Evolutionary conservation across 192 early-diverging fungal species (phyloP).

Genomic region (Umbelopsis sp.): DNA sequence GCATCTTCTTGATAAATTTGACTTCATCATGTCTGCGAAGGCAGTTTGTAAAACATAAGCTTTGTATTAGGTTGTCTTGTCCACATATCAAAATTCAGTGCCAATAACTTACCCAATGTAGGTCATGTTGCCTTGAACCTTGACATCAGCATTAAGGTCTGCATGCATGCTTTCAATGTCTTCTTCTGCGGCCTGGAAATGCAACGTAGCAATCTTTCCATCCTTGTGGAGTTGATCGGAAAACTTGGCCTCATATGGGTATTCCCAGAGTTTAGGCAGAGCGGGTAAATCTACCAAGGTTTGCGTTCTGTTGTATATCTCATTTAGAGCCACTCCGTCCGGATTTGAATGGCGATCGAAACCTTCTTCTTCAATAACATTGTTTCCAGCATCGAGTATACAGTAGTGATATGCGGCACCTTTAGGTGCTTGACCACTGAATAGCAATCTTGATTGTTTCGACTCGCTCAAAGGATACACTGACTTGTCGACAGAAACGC

Average conservation of each 20-base stretch:
- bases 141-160: conserved; percentile 26
- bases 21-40: conserved; percentile 12
- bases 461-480: neutral
- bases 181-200: conserved; percentile 28
- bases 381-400: neutral
- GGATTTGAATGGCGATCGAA: neutral
- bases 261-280: neutral
- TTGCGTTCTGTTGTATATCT: conserved; percentile 12
- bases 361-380: neutral
- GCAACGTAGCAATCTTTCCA: conserved; percentile 39
- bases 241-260: neutral
- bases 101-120: conserved; percentile 26
- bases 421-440: neutral
- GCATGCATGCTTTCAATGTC: conserved; percentile 27
- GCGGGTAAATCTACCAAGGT: neutral
- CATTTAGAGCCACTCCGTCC: neutral
- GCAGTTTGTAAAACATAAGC: neutral
- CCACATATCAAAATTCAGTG: neutral
- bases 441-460: neutral
- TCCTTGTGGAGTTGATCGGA: conserved; percentile 33
- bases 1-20: neutral
- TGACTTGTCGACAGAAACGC: neutral
- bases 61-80: neutral
- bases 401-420: neutral
- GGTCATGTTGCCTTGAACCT: conserved; percentile 23